These are phyloP conservation scores for Isatis tinctoria DNA, from an alignment of 345 rosid species.

Conservation along the genomic window DNA sequence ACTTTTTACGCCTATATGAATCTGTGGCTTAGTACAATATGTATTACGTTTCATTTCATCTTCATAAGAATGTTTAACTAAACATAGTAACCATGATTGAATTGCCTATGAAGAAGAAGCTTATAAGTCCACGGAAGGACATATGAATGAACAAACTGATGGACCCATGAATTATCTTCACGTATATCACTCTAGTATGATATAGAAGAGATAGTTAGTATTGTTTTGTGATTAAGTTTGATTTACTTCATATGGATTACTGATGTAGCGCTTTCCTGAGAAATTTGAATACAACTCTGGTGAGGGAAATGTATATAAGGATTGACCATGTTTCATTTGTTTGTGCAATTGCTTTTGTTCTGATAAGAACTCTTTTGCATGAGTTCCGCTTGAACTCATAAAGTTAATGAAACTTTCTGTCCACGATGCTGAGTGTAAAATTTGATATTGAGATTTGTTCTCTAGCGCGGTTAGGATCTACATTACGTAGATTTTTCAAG, in stretches of 20 bases:
- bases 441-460: neutral
- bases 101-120: constrained; percentile 1
- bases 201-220: neutral
- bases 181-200: neutral
- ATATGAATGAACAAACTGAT: neutral
- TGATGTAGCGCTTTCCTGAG: constrained; percentile 7
- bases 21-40: neutral
- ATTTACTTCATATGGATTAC: neutral
- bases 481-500: neutral
- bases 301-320: neutral
- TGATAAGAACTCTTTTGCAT: neutral
- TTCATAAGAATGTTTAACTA: neutral
- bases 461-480: neutral
- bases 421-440: neutral
- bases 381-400: neutral
- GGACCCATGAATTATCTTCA: neutral
- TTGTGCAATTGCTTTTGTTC: neutral
- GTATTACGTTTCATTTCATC: neutral
- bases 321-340: constrained; percentile 4
- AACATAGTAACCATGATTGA: neutral
- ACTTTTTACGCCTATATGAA: neutral
- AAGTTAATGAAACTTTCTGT: neutral
- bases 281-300: neutral
- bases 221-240: neutral
- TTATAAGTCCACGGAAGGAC: neutral